These are phyloP conservation scores for Yamagishiella unicocca DNA, from an alignment of 139 green algal genomes.

Conservation along the genomic window DNA sequence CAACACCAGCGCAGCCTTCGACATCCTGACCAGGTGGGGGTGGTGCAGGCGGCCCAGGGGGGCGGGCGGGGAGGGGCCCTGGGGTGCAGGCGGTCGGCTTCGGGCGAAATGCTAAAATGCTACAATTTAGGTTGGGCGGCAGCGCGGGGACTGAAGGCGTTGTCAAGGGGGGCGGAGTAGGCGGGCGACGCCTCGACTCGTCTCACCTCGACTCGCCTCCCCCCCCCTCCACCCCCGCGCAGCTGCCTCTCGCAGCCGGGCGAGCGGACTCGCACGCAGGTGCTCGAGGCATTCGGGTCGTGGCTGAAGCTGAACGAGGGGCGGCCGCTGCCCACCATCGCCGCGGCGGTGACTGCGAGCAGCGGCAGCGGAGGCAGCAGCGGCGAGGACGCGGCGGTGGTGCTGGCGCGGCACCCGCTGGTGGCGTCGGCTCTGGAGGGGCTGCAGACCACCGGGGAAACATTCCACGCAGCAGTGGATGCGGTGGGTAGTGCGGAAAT, in stretches of 20 bases:
- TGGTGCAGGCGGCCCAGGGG: not conserved
- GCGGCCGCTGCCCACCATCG: slow-evolving; percentile 16
- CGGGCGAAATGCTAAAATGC: no score
- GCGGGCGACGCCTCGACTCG: no score
- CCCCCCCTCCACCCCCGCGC: not conserved
- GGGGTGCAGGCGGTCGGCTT: not conserved
- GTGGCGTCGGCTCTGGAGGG: slow-evolving; percentile 76
- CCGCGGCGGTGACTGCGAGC: slow-evolving; percentile 36
- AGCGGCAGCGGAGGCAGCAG: not conserved
- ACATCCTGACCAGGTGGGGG: slow-evolving; percentile 75
- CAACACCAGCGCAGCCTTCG: slow-evolving; percentile 66
- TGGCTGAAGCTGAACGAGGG: slow-evolving; percentile 83
- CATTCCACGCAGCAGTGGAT: slow-evolving; percentile 87
- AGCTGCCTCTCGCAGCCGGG: slow-evolving; percentile 56
- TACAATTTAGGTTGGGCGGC: no score
- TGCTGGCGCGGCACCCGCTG: slow-evolving; percentile 60
- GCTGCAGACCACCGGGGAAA: slow-evolving; percentile 61
- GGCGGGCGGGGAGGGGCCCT: not conserved
- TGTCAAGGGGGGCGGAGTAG: no score
- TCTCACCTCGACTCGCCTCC: not conserved
- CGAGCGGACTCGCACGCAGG: slow-evolving; percentile 54
- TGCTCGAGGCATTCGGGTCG: slow-evolving; percentile 83
- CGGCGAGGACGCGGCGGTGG: slow-evolving; percentile 31
- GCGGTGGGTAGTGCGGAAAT: slow-evolving; percentile 64
- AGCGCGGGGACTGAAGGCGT: no score